Evolutionary conservation across 768 basidiomycete genomes (phyloP).

Genomic region (Macrolepiota dolichaula): DNA sequence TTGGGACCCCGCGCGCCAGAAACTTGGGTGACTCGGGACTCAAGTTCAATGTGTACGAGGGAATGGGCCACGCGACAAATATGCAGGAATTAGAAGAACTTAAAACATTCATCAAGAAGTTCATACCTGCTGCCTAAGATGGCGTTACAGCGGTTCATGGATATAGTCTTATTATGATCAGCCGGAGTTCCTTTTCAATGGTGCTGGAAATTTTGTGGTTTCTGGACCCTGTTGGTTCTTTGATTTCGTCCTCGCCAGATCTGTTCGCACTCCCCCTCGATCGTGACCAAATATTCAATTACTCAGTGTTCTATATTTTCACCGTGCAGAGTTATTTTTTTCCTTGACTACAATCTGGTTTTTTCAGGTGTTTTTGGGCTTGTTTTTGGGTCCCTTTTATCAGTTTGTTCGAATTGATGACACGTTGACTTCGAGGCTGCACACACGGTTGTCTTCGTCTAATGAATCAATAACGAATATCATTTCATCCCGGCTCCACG

Average conservation of each 20-base stretch:
- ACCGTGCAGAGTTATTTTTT: neutral
- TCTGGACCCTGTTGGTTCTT: neutral
- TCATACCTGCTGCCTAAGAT: constrained; percentile 32
- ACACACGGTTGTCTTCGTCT: neutral
- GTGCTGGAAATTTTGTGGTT: neutral
- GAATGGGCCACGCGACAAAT: constrained; percentile 64
- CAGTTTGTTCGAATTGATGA: neutral
- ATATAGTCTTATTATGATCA: neutral
- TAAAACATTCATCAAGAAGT: constrained; percentile 64
- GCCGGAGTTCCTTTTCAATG: neutral
- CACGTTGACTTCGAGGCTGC: neutral
- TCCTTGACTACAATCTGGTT: too few species aligned
- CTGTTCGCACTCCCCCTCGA: neutral
- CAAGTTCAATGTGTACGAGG: constrained; percentile 63
- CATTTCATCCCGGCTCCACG: neutral
- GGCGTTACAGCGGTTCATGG: neutral
- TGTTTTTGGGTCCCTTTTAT: neutral
- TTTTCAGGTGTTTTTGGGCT: neutral
- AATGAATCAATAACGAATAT: neutral
- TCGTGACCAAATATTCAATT: neutral
- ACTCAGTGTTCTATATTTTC: neutral
- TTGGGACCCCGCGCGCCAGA: constrained; percentile 47
- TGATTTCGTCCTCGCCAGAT: neutral
- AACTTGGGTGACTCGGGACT: constrained; percentile 48
- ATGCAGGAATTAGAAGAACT: constrained; percentile 69